These are phyloP conservation scores for Oidium heveae DNA, from an alignment of 2,329 filamentous ascomycete genomes.

Conservation along the genomic window DNA sequence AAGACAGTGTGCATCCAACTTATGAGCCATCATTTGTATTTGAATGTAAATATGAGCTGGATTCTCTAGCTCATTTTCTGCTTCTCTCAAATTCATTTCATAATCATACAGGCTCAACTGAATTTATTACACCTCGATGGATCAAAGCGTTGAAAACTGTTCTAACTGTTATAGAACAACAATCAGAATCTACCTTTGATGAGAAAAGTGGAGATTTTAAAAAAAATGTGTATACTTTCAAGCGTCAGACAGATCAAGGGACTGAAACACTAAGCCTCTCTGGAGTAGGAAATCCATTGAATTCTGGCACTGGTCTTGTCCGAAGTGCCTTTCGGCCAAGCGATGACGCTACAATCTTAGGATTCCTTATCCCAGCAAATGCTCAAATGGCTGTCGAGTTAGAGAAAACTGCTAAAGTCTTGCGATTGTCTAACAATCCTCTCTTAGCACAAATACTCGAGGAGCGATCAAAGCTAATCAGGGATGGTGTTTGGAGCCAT, in stretches of 20 bases:
- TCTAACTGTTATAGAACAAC: slow-evolving; percentile 47
- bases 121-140: slow-evolving; percentile 61
- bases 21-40: slow-evolving; percentile 76
- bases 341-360: slow-evolving; percentile 82
- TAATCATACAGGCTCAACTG: slow-evolving; percentile 48
- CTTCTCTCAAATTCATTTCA: slow-evolving; percentile 69
- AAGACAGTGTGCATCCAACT: slow-evolving; percentile 59
- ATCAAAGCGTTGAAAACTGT: slow-evolving; percentile 50
- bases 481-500: slow-evolving; percentile 59
- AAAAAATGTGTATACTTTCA: slow-evolving; percentile 68
- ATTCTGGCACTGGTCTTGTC: slow-evolving; percentile 58
- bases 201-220: slow-evolving; percentile 34
- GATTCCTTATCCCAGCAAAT: slow-evolving; percentile 87
- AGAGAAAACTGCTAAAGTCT: slow-evolving; percentile 41
- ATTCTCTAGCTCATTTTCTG: slow-evolving; percentile 82
- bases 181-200: slow-evolving; percentile 63
- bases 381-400: slow-evolving; percentile 90
- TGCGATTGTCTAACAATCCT: slow-evolving; percentile 25
- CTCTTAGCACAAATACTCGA: slow-evolving; percentile 29
- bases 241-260: slow-evolving; percentile 50
- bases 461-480: slow-evolving; percentile 34
- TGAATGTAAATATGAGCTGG: slow-evolving; percentile 97
- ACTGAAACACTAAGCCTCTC: slow-evolving; percentile 72
- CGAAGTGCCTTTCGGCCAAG: slow-evolving; percentile 84
- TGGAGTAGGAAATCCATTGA: slow-evolving; percentile 80